Evolutionary conservation across 1,139 yeast species (phyloP).

Genomic region (Geotrichum bryndzae): DNA sequence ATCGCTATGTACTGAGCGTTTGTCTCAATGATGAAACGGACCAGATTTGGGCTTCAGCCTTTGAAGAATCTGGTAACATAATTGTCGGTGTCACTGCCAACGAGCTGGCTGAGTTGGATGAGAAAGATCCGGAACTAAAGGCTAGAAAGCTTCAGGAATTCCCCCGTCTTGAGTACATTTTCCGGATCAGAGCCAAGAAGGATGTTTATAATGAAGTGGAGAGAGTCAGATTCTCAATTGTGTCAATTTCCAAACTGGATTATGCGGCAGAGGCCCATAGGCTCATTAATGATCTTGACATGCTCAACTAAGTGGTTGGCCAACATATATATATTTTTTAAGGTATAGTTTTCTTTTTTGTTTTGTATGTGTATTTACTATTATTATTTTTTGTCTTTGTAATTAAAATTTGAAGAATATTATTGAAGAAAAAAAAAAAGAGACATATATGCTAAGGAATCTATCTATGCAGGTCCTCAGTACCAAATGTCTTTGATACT

Average conservation of each 20-base stretch:
- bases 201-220: constrained; percentile 77
- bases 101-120: constrained; percentile 51
- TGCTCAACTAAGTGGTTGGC: not conserved
- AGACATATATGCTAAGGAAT: not conserved
- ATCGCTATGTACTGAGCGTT: constrained; percentile 70
- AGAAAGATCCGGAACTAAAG: constrained; percentile 43
- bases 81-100: constrained; percentile 67
- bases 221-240: constrained; percentile 69
- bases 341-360: not conserved
- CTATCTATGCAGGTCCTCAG: not conserved
- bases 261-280: constrained; percentile 57
- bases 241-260: constrained; percentile 51
- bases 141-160: constrained; percentile 46
- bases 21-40: constrained; percentile 75
- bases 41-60: constrained; percentile 79
- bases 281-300: constrained; percentile 31
- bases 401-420: not conserved
- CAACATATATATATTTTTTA: not conserved
- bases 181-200: constrained; percentile 75
- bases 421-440: not conserved
- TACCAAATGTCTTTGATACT: not conserved
- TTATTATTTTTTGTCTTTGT: not conserved
- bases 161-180: constrained; percentile 62
- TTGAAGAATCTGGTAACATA: constrained; percentile 74
- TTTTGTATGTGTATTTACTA: not conserved